Evolutionary conservation across 148 eudicot species (phyloP).

Genomic region (Silene latifolia): DNA sequence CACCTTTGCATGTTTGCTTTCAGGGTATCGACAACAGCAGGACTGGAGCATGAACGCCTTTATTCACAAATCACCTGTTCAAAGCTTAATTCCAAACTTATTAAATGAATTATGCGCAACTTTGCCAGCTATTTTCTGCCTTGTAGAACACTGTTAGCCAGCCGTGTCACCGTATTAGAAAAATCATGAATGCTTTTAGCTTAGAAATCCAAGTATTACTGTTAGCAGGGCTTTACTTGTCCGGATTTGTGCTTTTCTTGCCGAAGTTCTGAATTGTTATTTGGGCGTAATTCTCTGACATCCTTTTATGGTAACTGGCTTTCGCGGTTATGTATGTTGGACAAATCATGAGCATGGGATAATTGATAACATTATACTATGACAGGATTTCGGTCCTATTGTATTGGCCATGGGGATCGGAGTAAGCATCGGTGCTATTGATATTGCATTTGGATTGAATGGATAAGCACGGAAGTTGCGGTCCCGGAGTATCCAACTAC

Average conservation of each 20-base stretch:
- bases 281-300: not conserved
- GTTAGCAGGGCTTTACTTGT: not conserved
- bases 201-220: not conserved
- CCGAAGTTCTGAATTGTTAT: not conserved
- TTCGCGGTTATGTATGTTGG: not conserved
- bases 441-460: not conserved
- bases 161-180: not conserved
- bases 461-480: not conserved
- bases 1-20: not conserved
- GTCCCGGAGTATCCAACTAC: not conserved
- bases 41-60: not conserved
- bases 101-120: conserved; percentile 2
- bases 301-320: not conserved
- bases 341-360: too few species aligned
- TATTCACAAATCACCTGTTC: not conserved
- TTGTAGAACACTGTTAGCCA: conserved; percentile 11
- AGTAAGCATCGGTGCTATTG: too few species aligned
- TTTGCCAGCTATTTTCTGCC: not conserved
- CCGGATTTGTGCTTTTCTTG: not conserved
- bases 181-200: not conserved
- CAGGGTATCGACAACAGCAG: conserved; percentile 5
- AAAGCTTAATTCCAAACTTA: not conserved
- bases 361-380: too few species aligned
- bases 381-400: not conserved
- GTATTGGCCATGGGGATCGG: too few species aligned